A percentile compares a stretch with the other conserved stretches of the same genome.
These are phyloP conservation scores for Oryza nivara DNA, from an alignment of 176 grass and related monocot genomes.

Conservation along the genomic window DNA sequence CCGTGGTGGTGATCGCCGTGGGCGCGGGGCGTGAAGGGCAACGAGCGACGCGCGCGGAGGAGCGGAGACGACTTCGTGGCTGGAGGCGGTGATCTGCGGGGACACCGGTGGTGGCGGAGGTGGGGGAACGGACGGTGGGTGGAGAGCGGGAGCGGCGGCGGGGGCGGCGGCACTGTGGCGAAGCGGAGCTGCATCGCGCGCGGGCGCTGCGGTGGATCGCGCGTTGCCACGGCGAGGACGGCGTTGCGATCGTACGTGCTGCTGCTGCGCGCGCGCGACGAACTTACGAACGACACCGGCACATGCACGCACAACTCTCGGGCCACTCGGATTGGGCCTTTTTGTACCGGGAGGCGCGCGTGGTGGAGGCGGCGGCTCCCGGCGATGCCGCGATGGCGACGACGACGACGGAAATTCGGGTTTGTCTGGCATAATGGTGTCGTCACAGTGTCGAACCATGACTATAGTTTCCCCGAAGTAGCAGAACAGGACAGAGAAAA, in stretches of 20 bases:
- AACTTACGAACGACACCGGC: not conserved
- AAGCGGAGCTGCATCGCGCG: constrained; percentile 45
- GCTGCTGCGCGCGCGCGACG: not conserved
- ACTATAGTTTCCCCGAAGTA: not conserved
- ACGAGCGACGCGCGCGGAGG: constrained; percentile 37
- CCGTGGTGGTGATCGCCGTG: constrained; percentile 45
- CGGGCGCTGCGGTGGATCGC: no score
- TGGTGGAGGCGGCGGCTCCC: not conserved
- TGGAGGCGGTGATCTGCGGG: not conserved
- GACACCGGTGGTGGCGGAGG: constrained; percentile 46
- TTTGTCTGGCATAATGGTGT: not conserved
- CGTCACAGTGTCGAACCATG: constrained; percentile 35
- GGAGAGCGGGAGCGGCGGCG: constrained; percentile 22
- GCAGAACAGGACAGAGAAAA: not conserved
- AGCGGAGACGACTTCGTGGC: not conserved
- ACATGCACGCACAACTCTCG: constrained; percentile 14
- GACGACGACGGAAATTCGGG: not conserved
- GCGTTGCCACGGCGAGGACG: not conserved
- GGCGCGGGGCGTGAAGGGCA: constrained; percentile 32
- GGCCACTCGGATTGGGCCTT: not conserved
- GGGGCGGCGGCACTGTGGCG: not conserved
- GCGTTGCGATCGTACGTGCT: not conserved
- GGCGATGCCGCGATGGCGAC: constrained; percentile 40
- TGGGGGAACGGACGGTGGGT: constrained; percentile 40
- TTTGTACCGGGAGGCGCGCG: not conserved